A percentile compares a stretch with the other conserved stretches of the same genome.
These are phyloP conservation scores for Sphagnum contortum DNA, from an alignment of 225 moss, liverwort and hornwort species.

Conservation along the genomic window DNA sequence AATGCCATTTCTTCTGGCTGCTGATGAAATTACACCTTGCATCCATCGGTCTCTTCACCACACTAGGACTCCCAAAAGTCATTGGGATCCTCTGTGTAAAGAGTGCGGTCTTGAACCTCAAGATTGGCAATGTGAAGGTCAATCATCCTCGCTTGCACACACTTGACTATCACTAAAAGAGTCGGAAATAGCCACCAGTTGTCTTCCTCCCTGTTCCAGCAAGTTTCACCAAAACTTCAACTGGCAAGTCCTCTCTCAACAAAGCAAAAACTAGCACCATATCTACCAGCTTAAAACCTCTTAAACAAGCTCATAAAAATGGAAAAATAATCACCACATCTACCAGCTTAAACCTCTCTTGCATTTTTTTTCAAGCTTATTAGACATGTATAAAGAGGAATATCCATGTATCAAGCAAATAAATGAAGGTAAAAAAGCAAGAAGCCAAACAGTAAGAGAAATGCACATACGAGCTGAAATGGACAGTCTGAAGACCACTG, in stretches of 20 bases:
- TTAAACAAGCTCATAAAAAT: background rate
- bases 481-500: conserved; percentile 29
- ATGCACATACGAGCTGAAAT: conserved; percentile 63
- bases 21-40: too few relatives aligned
- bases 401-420: too few relatives aligned
- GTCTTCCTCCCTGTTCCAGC: conserved; percentile 63
- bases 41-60: too few relatives aligned
- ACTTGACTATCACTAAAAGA: conserved; percentile 65
- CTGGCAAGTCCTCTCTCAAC: background rate
- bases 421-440: background rate
- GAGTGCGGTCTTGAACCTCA: conserved; percentile 90
- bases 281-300: too few relatives aligned
- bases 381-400: too few relatives aligned
- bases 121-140: conserved; percentile 90
- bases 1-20: too few relatives aligned
- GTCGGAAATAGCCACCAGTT: conserved; percentile 93
- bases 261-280: too few relatives aligned
- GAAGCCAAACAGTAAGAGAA: background rate
- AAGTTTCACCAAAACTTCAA: background rate
- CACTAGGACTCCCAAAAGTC: conserved; percentile 80
- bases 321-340: too few relatives aligned
- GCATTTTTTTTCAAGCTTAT: too few relatives aligned
- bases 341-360: too few relatives aligned
- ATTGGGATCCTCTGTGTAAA: conserved; percentile 71
- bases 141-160: conserved; percentile 84